These are phyloP conservation scores for Leccinum sublutescens DNA, from an alignment of 768 basidiomycete genomes.

Conservation along the genomic window DNA sequence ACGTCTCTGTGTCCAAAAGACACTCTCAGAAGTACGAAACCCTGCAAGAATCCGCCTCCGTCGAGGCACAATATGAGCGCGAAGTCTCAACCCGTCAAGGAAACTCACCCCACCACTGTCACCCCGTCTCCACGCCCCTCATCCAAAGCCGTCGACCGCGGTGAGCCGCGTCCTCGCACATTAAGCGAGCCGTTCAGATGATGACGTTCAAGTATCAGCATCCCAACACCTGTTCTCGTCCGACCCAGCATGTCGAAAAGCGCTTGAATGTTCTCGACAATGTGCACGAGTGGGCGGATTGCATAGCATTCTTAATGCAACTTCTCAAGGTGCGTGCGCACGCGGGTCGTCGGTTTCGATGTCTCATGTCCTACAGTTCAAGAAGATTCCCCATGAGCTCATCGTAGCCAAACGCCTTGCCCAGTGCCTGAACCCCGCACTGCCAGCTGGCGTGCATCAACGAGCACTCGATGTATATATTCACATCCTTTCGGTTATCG, in stretches of 20 bases:
- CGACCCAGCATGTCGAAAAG: conserved; percentile 91
- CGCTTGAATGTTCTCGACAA: conserved; percentile 91
- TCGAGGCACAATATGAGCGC: conserved; percentile 19
- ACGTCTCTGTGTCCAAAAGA: background rate
- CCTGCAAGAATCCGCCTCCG: conserved; percentile 15
- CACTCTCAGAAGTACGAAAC: background rate
- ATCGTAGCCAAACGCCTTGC: conserved; percentile 92
- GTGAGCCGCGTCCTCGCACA: conserved; percentile 18
- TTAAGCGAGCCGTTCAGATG: background rate
- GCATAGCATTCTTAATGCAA: conserved; percentile 94
- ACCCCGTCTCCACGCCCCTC: conserved; percentile 13
- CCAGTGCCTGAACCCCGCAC: conserved; percentile 96
- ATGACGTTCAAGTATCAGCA: conserved; percentile 35
- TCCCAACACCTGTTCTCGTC: conserved; percentile 58
- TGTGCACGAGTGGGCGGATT: conserved; percentile 99
- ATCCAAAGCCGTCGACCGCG: conserved; percentile 29
- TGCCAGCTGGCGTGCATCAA: conserved; percentile 96
- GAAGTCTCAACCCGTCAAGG: conserved; percentile 16
- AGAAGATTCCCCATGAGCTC: conserved; percentile 93
- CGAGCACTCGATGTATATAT: conserved; percentile 93
- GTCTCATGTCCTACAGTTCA: conserved; percentile 64
- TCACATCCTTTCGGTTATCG: conserved; percentile 87
- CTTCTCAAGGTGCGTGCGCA: conserved; percentile 69
- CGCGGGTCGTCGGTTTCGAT: background rate
- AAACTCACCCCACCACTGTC: conserved; percentile 18